phyloP scores from a whole-genome alignment of 2,329 filamentous ascomycete genomes.

The Passalora sequoiae region DNA sequence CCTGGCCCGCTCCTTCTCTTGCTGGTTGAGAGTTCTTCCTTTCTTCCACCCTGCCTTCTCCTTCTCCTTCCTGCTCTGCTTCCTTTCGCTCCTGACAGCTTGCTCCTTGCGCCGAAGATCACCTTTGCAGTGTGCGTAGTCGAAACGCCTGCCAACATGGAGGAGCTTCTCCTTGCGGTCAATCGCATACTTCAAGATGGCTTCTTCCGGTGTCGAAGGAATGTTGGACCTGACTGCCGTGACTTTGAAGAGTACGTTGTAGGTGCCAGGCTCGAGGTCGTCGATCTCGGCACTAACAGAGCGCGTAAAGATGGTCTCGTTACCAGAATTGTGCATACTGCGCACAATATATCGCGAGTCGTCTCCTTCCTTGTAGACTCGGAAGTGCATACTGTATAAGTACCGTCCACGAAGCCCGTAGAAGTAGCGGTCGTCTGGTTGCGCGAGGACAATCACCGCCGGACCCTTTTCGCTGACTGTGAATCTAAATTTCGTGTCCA shows the following conservation, averaged over 20 bases:
- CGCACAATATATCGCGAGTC: slow-evolving; percentile 27
- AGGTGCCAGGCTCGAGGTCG: slow-evolving; percentile 66
- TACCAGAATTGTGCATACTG: slow-evolving; percentile 30
- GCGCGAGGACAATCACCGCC: slow-evolving; percentile 55
- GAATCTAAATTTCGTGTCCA: slow-evolving; percentile 56
- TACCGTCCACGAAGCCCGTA: slow-evolving; percentile 54
- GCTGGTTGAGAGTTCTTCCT: slow-evolving; percentile 36
- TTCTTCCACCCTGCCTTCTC: slow-evolving; percentile 35
- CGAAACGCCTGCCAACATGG: slow-evolving; percentile 64
- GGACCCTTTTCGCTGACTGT: slow-evolving; percentile 49
- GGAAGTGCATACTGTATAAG: slow-evolving; percentile 54
- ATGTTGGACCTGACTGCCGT: slow-evolving; percentile 56
- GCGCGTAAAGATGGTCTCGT: slow-evolving; percentile 62
- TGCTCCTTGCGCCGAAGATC: slow-evolving; percentile 50
- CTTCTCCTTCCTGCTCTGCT: slow-evolving; percentile 34
- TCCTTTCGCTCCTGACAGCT: slow-evolving; percentile 38
- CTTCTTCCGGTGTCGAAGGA: slow-evolving; percentile 57
- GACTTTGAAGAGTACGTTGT: slow-evolving; percentile 70
- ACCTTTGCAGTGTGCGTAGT: slow-evolving; percentile 65
- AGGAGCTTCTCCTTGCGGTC: slow-evolving; percentile 66
- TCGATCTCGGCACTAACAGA: slow-evolving; percentile 69
- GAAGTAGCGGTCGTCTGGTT: slow-evolving; percentile 59
- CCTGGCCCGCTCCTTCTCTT: slow-evolving; percentile 33
- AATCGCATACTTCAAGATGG: slow-evolving; percentile 60
- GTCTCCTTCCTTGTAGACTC: slow-evolving; percentile 50